These are phyloP conservation scores for Porphyrellus cyaneotinctus DNA, from an alignment of 768 basidiomycete species.

Conservation along the genomic window DNA sequence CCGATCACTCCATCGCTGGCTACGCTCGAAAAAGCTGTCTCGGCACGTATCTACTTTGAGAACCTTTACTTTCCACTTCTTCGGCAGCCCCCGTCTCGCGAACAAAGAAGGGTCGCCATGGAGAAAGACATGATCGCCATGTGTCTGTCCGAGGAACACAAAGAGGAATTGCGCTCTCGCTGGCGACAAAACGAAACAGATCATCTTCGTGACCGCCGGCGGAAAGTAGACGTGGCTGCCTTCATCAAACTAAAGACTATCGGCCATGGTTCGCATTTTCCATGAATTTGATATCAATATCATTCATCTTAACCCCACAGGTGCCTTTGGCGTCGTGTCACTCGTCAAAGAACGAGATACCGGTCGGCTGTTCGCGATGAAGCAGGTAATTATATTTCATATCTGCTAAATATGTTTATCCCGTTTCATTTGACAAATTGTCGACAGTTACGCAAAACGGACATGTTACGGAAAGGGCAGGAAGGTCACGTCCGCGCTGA, in stretches of 20 bases:
- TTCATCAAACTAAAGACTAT: slow-evolving; percentile 92
- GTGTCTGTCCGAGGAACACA: slow-evolving; percentile 65
- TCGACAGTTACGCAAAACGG: slow-evolving; percentile 71
- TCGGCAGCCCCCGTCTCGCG: slow-evolving; percentile 80
- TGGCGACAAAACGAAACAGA: slow-evolving; percentile 89
- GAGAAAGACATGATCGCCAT: slow-evolving; percentile 82
- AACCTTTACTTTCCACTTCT: slow-evolving; percentile 84
- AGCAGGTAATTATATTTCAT: slow-evolving; percentile 61
- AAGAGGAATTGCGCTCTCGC: slow-evolving; percentile 63
- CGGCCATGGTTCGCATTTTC: slow-evolving; percentile 68
- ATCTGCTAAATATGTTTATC: slow-evolving; percentile 25
- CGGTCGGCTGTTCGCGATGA: slow-evolving; percentile 90
- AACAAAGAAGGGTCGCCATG: slow-evolving; percentile 80
- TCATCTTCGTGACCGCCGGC: slow-evolving; percentile 79
- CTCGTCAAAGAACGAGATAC: slow-evolving; percentile 80
- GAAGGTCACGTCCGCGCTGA: slow-evolving; percentile 97
- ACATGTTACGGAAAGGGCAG: slow-evolving; percentile 95
- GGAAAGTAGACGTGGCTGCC: slow-evolving; percentile 77
- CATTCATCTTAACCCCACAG: slow-evolving; percentile 40
- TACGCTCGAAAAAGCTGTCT: slow-evolving; percentile 91
- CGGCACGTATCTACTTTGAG: slow-evolving; percentile 91
- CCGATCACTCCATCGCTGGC: slow-evolving; percentile 80
- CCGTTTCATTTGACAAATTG: slow-evolving; percentile 24
- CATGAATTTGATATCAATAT: slow-evolving; percentile 24
- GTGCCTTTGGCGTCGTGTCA: slow-evolving; percentile 94